Conservation (phyloP, 2,329 filamentous ascomycete genomes). For the Tolypocladium ovalisporum region DNA sequence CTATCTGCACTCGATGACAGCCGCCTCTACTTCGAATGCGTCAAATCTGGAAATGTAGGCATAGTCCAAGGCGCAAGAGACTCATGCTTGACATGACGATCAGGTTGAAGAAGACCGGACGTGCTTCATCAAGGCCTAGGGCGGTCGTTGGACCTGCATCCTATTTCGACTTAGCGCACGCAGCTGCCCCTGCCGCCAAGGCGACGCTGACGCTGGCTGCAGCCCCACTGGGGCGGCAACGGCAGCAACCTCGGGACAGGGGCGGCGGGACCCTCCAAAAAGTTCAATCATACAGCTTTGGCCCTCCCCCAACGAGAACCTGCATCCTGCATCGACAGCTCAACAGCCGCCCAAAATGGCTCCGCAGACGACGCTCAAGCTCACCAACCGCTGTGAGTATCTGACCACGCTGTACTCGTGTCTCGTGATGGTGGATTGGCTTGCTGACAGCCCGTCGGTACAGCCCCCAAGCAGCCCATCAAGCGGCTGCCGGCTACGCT, state of each 20-base stretch:
- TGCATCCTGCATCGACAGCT: slow-evolving; percentile 1
- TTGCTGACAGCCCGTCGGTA: neutral
- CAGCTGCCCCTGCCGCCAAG: neutral
- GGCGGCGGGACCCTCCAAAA: neutral
- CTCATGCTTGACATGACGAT: neutral
- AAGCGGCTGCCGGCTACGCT: slow-evolving; percentile 42
- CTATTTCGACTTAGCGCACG: neutral
- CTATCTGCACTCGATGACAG: neutral
- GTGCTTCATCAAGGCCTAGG: neutral
- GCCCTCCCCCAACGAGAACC: neutral
- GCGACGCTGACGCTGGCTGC: neutral
- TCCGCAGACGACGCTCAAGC: slow-evolving; percentile 25
- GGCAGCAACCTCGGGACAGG: neutral
- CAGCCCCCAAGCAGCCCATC: slow-evolving; percentile 38
- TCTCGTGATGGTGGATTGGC: neutral
- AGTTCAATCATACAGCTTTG: neutral
- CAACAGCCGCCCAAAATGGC: slow-evolving; percentile 14
- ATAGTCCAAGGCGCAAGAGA: neutral
- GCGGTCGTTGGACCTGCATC: neutral
- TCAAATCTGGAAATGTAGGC: neutral
- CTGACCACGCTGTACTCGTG: neutral
- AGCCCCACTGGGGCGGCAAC: neutral
- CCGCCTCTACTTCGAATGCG: neutral
- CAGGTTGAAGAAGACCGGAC: neutral
- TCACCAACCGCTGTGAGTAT: slow-evolving; percentile 21